These are phyloP conservation scores for Wickerhamomyces queroliae DNA, from an alignment of 805 yeast genomes.

Conservation along the genomic window DNA sequence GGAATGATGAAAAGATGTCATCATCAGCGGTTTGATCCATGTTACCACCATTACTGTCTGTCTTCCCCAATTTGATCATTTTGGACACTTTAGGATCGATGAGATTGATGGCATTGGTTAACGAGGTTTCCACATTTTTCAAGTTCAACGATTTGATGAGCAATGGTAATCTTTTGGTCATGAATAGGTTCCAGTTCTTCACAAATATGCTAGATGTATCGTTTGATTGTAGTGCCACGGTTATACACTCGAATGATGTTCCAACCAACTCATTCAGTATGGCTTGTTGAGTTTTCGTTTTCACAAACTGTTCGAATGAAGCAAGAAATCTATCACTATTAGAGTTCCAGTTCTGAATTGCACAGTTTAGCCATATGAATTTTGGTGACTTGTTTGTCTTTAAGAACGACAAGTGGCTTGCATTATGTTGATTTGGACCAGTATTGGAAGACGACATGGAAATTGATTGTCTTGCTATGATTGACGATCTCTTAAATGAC, in stretches of 20 bases:
- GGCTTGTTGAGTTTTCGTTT: slow-evolving; percentile 21
- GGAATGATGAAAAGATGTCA: slow-evolving; percentile 46
- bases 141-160: slow-evolving; percentile 29
- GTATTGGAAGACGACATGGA: neutral
- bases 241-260: slow-evolving; percentile 38
- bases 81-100: slow-evolving; percentile 32
- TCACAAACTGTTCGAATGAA: slow-evolving; percentile 27
- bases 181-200: slow-evolving; percentile 39
- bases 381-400: slow-evolving; percentile 19
- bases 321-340: slow-evolving; percentile 24
- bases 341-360: slow-evolving; percentile 29
- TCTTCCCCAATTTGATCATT: slow-evolving; percentile 19
- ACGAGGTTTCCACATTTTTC: slow-evolving; percentile 20
- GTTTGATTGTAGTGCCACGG: slow-evolving; percentile 30
- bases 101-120: slow-evolving; percentile 22
- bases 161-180: slow-evolving; percentile 41
- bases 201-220: slow-evolving; percentile 27
- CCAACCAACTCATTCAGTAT: slow-evolving; percentile 34
- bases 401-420: slow-evolving; percentile 10
- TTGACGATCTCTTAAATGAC: slow-evolving; percentile 11
- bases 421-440: neutral
- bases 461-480: slow-evolving; percentile 8
- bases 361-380: slow-evolving; percentile 31
- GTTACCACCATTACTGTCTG: slow-evolving; percentile 9
- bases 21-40: slow-evolving; percentile 28